Evolutionary conservation across 257 asterid genomes (phyloP), one percentile per base, ranked within the genome.

Genomic region (Solanum arcanum): DNA sequence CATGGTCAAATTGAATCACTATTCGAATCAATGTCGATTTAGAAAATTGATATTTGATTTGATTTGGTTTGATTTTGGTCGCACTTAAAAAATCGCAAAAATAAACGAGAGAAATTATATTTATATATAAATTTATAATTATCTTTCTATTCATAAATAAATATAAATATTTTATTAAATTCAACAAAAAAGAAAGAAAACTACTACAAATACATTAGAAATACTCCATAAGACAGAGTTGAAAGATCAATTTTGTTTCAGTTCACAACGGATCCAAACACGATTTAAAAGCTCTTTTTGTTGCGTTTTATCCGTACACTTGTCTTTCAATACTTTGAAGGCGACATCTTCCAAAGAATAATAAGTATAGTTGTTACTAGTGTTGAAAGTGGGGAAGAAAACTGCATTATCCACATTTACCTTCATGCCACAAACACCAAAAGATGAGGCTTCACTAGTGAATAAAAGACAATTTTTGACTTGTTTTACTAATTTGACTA

Each of bases 1-100:
- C 10, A 1, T 52, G 10, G n/a, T 52, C 1, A 52, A 18, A 52
- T 1, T 0, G 62, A 18, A 52, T 0, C 1, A 4, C n/a, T 3
- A 16, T 1, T 3, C 62, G 2, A 52, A 52, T 0, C 23, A 52
- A 1, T n/a, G 7, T 3, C 62, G 2, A 18, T 52, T 52, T 6
- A 52, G 11, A 52, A 18, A 52, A 16, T 52, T 0, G 62, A 52
- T 52, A 52, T 52, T 52, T 52, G 10, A 52, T 52, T 52, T 52
- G 62, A 52, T 52, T 16, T 1, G n/a, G 0, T 52, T 52, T 16
- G 0, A 1, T 52, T 52, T 52, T 52, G 62, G 0, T 18, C 2
- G n/a, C 3, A 52, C n/a, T 52, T 6, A 18, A 18, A 52, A 5
- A 52, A 2, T 52, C 2, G 2, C 23, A 16, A 52, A 52, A 52